Conservation (phyloP, 2,329 filamentous ascomycete genomes). For the Paraphoma sp. region DNA sequence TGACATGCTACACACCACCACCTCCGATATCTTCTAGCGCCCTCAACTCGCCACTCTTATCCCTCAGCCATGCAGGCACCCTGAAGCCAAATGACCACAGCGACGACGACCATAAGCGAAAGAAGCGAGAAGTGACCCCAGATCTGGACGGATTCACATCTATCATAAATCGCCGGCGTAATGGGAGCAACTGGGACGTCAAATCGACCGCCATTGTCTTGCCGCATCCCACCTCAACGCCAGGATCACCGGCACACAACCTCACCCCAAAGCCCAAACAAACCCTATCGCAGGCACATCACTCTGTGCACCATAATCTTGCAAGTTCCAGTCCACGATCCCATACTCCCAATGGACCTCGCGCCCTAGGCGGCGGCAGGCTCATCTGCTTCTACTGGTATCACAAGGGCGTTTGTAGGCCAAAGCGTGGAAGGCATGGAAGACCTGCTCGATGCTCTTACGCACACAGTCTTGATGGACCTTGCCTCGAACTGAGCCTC, state of each 20-base stretch:
- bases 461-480: conserved; percentile 13
- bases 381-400: conserved; percentile 32
- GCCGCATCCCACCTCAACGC: neutral
- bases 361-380: neutral
- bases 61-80: conserved; percentile 26
- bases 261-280: neutral
- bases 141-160: conserved; percentile 1
- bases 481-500: conserved; percentile 13
- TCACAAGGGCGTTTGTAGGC: conserved; percentile 25
- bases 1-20: neutral
- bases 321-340: neutral
- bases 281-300: neutral
- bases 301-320: neutral
- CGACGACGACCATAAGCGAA: neutral
- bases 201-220: neutral
- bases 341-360: conserved; percentile 6
- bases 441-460: conserved; percentile 6
- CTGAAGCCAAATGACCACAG: conserved; percentile 4
- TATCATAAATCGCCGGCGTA: neutral
- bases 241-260: neutral
- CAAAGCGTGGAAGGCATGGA: conserved; percentile 3
- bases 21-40: neutral
- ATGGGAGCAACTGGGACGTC: neutral
- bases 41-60: neutral
- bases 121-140: neutral